Conservation (phyloP, 192 early-diverging fungal species). For the Backusella morwellensis region DNA sequence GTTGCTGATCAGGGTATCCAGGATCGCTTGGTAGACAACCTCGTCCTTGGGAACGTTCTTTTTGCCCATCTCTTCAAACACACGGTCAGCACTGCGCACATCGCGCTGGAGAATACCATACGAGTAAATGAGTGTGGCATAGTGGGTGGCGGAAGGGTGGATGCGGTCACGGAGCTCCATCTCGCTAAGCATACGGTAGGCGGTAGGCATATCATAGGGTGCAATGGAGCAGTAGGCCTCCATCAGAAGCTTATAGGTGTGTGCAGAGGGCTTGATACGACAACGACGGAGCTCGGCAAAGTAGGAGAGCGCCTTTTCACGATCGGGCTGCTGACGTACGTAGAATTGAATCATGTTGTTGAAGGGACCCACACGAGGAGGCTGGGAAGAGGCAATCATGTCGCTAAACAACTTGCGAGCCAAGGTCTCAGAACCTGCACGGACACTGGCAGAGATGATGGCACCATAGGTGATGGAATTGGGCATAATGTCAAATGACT, state of each 20-base stretch:
- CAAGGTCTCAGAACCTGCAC: conserved; percentile 48
- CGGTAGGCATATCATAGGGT: conserved; percentile 54
- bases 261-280: conserved; percentile 44
- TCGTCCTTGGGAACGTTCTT: conserved; percentile 42
- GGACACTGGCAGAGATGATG: conserved; percentile 52
- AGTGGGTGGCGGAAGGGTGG: conserved; percentile 46
- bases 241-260: conserved; percentile 54
- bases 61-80: conserved; percentile 41
- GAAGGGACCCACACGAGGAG: conserved; percentile 49
- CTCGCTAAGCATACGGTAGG: conserved; percentile 41
- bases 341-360: conserved; percentile 66
- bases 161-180: conserved; percentile 38
- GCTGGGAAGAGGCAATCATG: conserved; percentile 44
- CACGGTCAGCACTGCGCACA: conserved; percentile 38
- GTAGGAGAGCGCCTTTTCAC: conserved; percentile 45
- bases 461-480: conserved; percentile 57
- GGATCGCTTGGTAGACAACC: conserved; percentile 49
- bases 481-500: conserved; percentile 37
- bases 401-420: conserved; percentile 47
- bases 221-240: conserved; percentile 50
- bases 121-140: conserved; percentile 50
- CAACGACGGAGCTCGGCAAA: conserved; percentile 41
- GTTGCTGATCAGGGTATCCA: conserved; percentile 50
- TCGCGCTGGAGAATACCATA: conserved; percentile 54
- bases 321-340: conserved; percentile 49